These are phyloP conservation scores for Rhodocollybia butyracea DNA, from an alignment of 768 basidiomycete species.

Conservation along the genomic window DNA sequence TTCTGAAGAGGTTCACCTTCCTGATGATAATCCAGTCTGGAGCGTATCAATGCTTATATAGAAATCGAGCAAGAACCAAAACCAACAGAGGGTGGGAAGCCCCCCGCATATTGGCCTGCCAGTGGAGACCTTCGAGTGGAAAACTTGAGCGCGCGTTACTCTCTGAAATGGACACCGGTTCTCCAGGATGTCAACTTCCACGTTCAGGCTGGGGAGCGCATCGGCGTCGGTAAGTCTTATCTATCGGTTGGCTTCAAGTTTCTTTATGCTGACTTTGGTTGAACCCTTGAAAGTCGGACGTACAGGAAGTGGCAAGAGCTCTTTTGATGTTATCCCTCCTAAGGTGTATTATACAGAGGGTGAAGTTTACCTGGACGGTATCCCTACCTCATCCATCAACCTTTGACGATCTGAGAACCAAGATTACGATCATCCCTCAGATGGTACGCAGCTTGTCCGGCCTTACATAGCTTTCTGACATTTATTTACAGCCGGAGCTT, in stretches of 20 bases:
- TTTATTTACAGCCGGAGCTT: conserved; percentile 34
- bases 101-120: conserved; percentile 53
- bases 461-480: background rate
- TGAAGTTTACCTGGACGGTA: conserved; percentile 42
- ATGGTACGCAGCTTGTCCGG: conserved; percentile 31
- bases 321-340: conserved; percentile 45
- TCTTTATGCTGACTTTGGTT: background rate
- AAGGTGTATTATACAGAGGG: conserved; percentile 48
- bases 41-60: conserved; percentile 45
- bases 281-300: conserved; percentile 49
- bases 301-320: conserved; percentile 56
- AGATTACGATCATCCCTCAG: conserved; percentile 44
- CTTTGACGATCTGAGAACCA: conserved; percentile 42
- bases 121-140: conserved; percentile 42
- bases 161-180: conserved; percentile 39
- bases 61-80: conserved; percentile 45
- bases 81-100: conserved; percentile 28
- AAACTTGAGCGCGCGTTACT: conserved; percentile 39
- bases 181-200: conserved; percentile 40
- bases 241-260: background rate
- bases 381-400: conserved; percentile 37
- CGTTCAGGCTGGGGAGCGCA: conserved; percentile 43
- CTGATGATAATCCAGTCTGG: conserved; percentile 8
- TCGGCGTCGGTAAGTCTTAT: conserved; percentile 34
- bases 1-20: background rate